Evolutionary conservation across 176 grass and related monocot species (phyloP).

Genomic region (Rhipidocladum racemiflorum): DNA sequence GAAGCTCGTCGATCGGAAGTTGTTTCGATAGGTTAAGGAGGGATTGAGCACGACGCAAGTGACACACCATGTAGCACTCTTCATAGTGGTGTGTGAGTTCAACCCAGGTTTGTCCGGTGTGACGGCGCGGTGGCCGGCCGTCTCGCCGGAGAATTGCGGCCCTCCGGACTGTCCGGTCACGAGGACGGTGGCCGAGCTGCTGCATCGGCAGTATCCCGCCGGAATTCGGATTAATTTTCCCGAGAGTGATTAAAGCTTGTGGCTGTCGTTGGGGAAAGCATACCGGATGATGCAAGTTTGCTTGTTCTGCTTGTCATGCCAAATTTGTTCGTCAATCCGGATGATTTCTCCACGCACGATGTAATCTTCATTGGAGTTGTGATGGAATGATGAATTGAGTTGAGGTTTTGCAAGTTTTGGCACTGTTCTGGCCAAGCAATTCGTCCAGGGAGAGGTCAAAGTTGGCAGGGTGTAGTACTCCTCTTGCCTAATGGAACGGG

Average conservation of each 20-base stretch:
- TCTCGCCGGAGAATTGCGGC: conserved; percentile 11
- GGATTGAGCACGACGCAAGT: conserved; percentile 12
- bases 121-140: not conserved
- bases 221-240: not conserved
- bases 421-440: not conserved
- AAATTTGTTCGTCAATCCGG: not conserved
- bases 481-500: not conserved
- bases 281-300: not conserved
- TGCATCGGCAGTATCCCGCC: conserved; percentile 10
- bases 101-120: not conserved
- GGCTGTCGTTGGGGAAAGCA: conserved; percentile 13
- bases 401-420: not conserved
- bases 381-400: not conserved
- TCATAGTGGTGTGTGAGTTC: conserved; percentile 36
- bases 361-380: not conserved
- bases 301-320: not conserved
- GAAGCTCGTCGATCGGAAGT: not conserved
- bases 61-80: conserved; percentile 30
- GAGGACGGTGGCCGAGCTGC: not conserved
- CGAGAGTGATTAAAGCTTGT: not conserved
- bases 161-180: not conserved
- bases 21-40: conserved; percentile 14
- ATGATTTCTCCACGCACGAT: not conserved
- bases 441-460: conserved; percentile 39
- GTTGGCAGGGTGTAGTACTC: not conserved